Evolutionary conservation across 306 rosid species (phyloP).

Genomic region (Cicer cuneatum): DNA sequence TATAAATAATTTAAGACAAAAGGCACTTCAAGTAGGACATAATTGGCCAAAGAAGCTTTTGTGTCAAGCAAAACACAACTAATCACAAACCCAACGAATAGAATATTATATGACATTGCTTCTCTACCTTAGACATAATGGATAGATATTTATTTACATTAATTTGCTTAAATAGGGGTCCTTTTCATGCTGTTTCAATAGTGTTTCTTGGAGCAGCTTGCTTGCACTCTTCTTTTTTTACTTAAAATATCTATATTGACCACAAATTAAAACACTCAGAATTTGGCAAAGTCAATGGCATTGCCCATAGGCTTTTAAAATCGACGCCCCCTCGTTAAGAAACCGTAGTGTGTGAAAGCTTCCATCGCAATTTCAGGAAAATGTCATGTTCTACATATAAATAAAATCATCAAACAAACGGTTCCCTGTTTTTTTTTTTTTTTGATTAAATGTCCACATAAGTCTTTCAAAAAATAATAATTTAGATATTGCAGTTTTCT

Average conservation of each 20-base stretch:
- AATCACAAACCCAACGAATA: conserved; percentile 14
- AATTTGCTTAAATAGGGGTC: conserved; percentile 42
- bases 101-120: conserved; percentile 37
- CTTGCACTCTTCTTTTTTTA: conserved; percentile 49
- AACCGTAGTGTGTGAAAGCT: conserved; percentile 20
- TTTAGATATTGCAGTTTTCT: not conserved
- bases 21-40: not conserved
- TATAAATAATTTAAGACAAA: not conserved
- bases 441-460: not conserved
- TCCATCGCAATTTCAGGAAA: conserved; percentile 37
- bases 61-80: conserved; percentile 41
- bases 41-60: conserved; percentile 37
- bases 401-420: not conserved
- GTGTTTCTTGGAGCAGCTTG: conserved; percentile 36
- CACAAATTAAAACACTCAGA: conserved; percentile 7
- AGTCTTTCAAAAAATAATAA: not conserved
- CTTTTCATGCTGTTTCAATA: conserved; percentile 15
- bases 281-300: conserved; percentile 18
- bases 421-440: not conserved
- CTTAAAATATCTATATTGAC: conserved; percentile 33
- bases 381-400: conserved; percentile 3
- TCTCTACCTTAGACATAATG: conserved; percentile 26
- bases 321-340: conserved; percentile 22
- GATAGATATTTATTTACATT: conserved; percentile 9
- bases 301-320: conserved; percentile 23